Evolutionary conservation across 768 basidiomycete genomes (phyloP).

Genomic region (Lyophyllum decastes): DNA sequence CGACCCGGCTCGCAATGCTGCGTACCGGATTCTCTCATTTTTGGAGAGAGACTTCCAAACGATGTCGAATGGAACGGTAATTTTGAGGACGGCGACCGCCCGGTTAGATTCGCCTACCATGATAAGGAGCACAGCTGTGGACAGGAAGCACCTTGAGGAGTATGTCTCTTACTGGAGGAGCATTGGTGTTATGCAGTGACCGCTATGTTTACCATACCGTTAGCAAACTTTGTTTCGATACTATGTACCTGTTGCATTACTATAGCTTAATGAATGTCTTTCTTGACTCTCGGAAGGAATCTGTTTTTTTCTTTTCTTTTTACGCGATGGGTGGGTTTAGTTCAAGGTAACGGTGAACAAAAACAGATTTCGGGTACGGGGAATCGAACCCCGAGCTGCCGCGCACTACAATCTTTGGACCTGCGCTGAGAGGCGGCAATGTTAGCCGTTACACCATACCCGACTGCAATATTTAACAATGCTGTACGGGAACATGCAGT

Average conservation of each 20-base stretch:
- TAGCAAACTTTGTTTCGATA: too few species aligned
- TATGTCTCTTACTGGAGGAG: conserved; percentile 33
- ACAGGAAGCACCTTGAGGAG: conserved; percentile 29
- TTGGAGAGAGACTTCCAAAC: conserved; percentile 33
- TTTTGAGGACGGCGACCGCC: conserved; percentile 28
- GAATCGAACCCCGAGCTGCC: conserved; percentile 62
- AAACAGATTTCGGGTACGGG: conserved; percentile 44
- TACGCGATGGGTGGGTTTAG: too few species aligned
- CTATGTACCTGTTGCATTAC: too few species aligned
- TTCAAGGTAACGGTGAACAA: not conserved
- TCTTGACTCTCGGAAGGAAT: too few species aligned
- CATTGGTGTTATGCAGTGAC: conserved; percentile 21
- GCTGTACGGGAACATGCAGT: too few species aligned
- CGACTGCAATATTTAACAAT: conserved; percentile 3
- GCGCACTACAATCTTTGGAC: conserved; percentile 20
- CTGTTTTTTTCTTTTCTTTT: too few species aligned
- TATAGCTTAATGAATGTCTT: too few species aligned
- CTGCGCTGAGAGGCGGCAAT: conserved; percentile 57
- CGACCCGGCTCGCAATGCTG: conserved; percentile 25
- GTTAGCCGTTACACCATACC: conserved; percentile 68
- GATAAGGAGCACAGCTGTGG: conserved; percentile 29
- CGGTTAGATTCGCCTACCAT: conserved; percentile 28
- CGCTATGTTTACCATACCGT: not conserved
- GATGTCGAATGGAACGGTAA: conserved; percentile 32
- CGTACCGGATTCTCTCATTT: conserved; percentile 29